Base-by-base conservation (phyloP, 2,329 filamentous ascomycete genomes). In the Teratosphaeria destructans region DNA sequence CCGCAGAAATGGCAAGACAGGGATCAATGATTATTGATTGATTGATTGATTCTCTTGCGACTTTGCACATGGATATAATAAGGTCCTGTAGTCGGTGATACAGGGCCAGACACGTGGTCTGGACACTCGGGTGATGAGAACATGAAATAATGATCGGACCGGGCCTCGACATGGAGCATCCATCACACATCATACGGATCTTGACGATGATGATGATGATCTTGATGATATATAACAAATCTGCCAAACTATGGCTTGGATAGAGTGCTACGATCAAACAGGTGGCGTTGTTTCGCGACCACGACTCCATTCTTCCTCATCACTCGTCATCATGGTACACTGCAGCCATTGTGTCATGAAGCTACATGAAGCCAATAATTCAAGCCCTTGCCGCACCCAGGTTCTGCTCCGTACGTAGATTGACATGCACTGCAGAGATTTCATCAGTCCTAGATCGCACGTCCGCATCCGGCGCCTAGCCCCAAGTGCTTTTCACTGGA, bases 401-500 rank as follows among this genome's bases (percentile, higher is more conserved):
- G 29, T 32, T 7, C 29, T 32, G 5, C 29, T 32, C 29, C 29
- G 3, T 32, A 32, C 7, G 4, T 32, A 5, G 4, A 32, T 32
- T 32, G 23, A 23, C 23, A 23, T 32, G 16, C 16, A n/a, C 12
- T 43, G 14, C 35, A 39, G 35, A 39, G 35, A 11, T 39, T 39
- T 39, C 8, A 37, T 37, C 3, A 43, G 23, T 49, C 16, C n/a
- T 49, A 49, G 43, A 19, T 23, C 5, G 19, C 19, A n/a, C 23
- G 10, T 39, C 10, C 37, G 43, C 23, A 10, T 49, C 19, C n/a
- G 23, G 19, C n/a, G 23, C 27, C 53, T 54, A 54, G n/a, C 34
- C 26, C 82, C 82, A 89, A 0, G 83, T 86, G 0, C 84, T 85
- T 63, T 79, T 79, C 54, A 89, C 70, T 0, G 84, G 81, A 68